These are phyloP conservation scores for Omphalotus olearius DNA, from an alignment of 1,284 basidiomycete species.

Conservation along the genomic window DNA sequence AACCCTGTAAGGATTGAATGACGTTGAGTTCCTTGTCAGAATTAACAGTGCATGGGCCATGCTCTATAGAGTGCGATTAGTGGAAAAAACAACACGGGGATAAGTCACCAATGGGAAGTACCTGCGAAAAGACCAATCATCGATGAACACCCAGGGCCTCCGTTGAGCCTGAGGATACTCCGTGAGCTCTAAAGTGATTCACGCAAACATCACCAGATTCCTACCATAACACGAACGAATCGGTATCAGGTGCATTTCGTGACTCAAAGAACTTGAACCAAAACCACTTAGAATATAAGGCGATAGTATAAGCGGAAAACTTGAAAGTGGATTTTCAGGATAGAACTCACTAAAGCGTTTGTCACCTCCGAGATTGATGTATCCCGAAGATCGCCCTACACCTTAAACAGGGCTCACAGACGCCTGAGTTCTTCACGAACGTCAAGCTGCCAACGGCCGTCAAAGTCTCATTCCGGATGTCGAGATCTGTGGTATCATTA, in stretches of 20 bases:
- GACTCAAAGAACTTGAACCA: conserved; percentile 44
- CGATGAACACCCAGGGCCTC: conserved; percentile 40
- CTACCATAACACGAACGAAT: conserved; percentile 35
- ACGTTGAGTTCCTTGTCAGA: conserved; percentile 32
- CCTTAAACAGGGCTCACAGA: conserved; percentile 43
- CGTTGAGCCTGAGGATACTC: conserved; percentile 42
- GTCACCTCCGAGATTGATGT: conserved; percentile 32
- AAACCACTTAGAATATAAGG: conserved; percentile 32
- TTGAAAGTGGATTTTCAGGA: conserved; percentile 4
- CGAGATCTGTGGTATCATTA: too few relatives aligned
- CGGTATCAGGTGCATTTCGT: conserved; percentile 30
- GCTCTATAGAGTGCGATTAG: conserved; percentile 21
- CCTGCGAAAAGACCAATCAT: conserved; percentile 48
- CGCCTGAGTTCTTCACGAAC: conserved; percentile 35
- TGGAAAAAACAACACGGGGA: too few relatives aligned
- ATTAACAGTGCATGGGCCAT: conserved; percentile 42
- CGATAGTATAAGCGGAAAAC: too few relatives aligned
- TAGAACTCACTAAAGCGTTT: conserved; percentile 29
- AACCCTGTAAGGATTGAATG: conserved; percentile 2
- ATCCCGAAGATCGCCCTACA: conserved; percentile 40
- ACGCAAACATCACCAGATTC: too few relatives aligned
- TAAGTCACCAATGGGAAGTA: background rate
- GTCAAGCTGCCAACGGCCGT: background rate
- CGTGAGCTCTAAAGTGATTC: too few relatives aligned
- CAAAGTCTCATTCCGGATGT: too few relatives aligned